Evolutionary conservation across 176 grass and related monocot species (phyloP), one percentile per base, ranked within the genome.

Genomic region (Pontederia paniculata): DNA sequence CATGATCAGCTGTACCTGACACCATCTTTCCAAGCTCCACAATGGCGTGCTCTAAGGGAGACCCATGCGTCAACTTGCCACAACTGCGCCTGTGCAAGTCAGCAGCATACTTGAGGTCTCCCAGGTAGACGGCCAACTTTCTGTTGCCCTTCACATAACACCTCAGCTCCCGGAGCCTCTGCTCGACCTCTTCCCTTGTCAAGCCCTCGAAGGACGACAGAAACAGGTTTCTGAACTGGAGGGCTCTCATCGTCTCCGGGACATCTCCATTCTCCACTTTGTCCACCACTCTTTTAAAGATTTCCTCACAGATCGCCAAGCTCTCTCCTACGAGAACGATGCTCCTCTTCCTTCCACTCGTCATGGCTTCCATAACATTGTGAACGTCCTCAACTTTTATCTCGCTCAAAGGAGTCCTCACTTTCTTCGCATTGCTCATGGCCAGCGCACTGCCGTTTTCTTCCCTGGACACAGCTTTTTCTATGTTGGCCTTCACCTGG

Each of bases 401-500:
- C 17, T 66, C 70, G 37, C 74, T 70, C 15, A 69, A 61, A 16
- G 42, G 60, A 21, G 50, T 57, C 0, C 54, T 83, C 21, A 70
- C 53, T 65, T 87, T 96, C 60, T 55, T 68, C 18, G 77, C 81
- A 5, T 74, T 37, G 28, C 28, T 37, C 0, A 37, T 37, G 28
- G 7, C 2, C 37, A n/a, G 8, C 4, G 2, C n/a, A 12, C 41
- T 31, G 58, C 17, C 12, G 12, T n/a, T 4, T 25, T 28, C 15
- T 23, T 57, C 74, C 1, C 72, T 63, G 8, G 54, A 66, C 9
- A 79, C 60, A 15, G 80, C 71, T 48, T 75, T 82, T 66, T 91
- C 83, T 42, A 98, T 78, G 71, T 91, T 83, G 58, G 21, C 72
- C 72, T 91, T 98, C 6, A 98, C 87, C 70, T 98, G 86, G n/a